Percentiles rank a stretch among this genome's conserved stretches.
Evolutionary conservation across 495 filamentous ascomycete species (phyloP).

Genomic region (Aspergillus sclerotiicarbonarius): DNA sequence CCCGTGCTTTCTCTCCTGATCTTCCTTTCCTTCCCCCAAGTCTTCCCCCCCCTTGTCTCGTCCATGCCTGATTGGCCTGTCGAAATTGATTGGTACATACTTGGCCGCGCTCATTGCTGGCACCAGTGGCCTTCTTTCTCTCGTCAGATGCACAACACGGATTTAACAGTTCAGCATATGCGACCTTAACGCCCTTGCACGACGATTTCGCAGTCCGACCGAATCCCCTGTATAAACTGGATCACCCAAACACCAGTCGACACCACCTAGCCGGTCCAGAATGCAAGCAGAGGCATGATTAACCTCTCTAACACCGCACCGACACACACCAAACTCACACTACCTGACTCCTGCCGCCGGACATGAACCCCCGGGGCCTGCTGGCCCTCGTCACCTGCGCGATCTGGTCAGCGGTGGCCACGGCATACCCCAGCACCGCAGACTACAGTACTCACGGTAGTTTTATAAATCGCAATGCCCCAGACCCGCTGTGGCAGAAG

Average conservation of each 20-base stretch:
- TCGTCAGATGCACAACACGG: not conserved
- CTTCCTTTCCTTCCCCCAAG: not conserved
- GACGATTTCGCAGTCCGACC: not conserved
- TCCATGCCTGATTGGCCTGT: not conserved
- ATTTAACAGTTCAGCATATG: not conserved
- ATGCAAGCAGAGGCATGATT: slow-evolving; percentile 21
- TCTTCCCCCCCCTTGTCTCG: not conserved
- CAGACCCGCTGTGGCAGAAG: slow-evolving; percentile 27
- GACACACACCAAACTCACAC: not conserved
- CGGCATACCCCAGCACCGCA: slow-evolving; percentile 14
- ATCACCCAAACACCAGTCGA: not conserved
- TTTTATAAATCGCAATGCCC: slow-evolving; percentile 11
- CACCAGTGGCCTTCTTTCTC: not conserved
- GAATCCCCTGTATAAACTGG: not conserved
- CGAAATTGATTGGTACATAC: slow-evolving; percentile 1
- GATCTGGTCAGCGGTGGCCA: slow-evolving; percentile 23
- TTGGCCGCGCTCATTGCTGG: not conserved
- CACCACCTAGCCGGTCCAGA: slow-evolving; percentile 7
- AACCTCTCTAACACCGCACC: not conserved
- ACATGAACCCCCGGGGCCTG: slow-evolving; percentile 18
- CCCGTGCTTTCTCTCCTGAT: slow-evolving; percentile 2
- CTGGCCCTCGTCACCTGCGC: slow-evolving; percentile 17
- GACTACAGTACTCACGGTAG: slow-evolving; percentile 14
- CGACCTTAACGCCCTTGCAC: not conserved
- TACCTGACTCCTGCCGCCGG: not conserved